Conservation (phyloP, 1,139 yeast genomes). For the Suhomyces yuchorum region DNA sequence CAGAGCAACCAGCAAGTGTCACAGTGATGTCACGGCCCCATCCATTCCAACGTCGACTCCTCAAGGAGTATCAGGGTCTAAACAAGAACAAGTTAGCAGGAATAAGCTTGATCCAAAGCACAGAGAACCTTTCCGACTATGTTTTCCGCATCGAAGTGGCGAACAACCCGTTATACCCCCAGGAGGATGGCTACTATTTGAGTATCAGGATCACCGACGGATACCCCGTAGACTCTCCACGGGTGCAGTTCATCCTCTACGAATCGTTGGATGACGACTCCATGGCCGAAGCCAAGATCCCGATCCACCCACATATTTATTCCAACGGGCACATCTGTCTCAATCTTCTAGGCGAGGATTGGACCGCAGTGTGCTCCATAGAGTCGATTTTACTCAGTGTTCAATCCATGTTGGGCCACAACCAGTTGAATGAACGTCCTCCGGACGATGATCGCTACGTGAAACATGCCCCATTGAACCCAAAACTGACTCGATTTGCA, state of each 20-base stretch:
- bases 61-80: slow-evolving; percentile 43
- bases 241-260: slow-evolving; percentile 50
- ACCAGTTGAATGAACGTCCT: slow-evolving; percentile 49
- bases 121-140: slow-evolving; percentile 26
- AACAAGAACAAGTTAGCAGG: slow-evolving; percentile 29
- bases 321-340: slow-evolving; percentile 76
- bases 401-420: slow-evolving; percentile 65
- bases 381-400: slow-evolving; percentile 57
- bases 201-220: slow-evolving; percentile 43
- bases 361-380: slow-evolving; percentile 73
- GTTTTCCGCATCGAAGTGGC: slow-evolving; percentile 28
- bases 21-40: slow-evolving; percentile 14
- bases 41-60: slow-evolving; percentile 41
- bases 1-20: not conserved
- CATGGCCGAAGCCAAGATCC: slow-evolving; percentile 34
- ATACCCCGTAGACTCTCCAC: slow-evolving; percentile 70
- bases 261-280: slow-evolving; percentile 18
- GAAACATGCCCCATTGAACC: slow-evolving; percentile 56
- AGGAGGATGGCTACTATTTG: slow-evolving; percentile 34
- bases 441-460: slow-evolving; percentile 56
- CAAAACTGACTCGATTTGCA: slow-evolving; percentile 49
- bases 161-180: slow-evolving; percentile 30
- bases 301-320: slow-evolving; percentile 73
- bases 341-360: slow-evolving; percentile 62
- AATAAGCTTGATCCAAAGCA: slow-evolving; percentile 27